Percentiles rank a stretch among this genome's conserved stretches.
phyloP scores from a whole-genome alignment of 192 early-diverging fungal species.

The Dissophora ornata region DNA sequence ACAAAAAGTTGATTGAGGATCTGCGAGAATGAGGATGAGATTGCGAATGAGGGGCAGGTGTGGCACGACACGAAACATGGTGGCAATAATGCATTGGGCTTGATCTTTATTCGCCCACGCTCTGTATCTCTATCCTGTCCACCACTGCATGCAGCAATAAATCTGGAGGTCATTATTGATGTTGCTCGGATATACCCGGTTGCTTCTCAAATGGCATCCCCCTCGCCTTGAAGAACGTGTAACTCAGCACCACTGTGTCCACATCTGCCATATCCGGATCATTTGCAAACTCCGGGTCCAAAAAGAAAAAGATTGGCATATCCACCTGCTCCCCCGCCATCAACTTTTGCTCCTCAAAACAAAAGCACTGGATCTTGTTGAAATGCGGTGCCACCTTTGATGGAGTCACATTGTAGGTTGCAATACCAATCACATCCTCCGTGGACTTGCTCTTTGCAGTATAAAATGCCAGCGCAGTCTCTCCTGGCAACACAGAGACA shows the following conservation, averaged over 20 bases:
- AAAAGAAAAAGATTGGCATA: constrained; percentile 97
- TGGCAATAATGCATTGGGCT: too few relatives aligned
- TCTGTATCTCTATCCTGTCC: too few relatives aligned
- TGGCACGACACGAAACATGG: too few relatives aligned
- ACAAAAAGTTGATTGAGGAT: too few relatives aligned
- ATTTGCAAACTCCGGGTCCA: constrained; percentile 94
- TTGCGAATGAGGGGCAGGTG: too few relatives aligned
- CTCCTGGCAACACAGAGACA: constrained; percentile 92
- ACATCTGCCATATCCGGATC: constrained; percentile 98
- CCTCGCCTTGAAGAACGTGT: constrained; percentile 91
- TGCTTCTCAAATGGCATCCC: constrained; percentile 51
- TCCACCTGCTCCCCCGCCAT: constrained; percentile 91
- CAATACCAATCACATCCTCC: constrained; percentile 93
- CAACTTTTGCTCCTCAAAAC: constrained; percentile 98
- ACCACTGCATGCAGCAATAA: too few relatives aligned
- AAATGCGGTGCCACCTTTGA: constrained; percentile 94
- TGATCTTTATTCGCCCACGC: too few relatives aligned
- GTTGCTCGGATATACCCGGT: constrained; percentile 34
- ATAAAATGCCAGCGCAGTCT: constrained; percentile 97
- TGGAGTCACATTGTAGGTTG: constrained; percentile 96
- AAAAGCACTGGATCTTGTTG: constrained; percentile 99
- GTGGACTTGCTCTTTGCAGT: constrained; percentile 88
- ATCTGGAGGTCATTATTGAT: too few relatives aligned
- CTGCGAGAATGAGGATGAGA: too few relatives aligned
- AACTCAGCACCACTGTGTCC: constrained; percentile 89